Evolutionary conservation across 805 yeast species (phyloP), one percentile per base, ranked within the genome.

Genomic region (Danielia reshetovae): DNA sequence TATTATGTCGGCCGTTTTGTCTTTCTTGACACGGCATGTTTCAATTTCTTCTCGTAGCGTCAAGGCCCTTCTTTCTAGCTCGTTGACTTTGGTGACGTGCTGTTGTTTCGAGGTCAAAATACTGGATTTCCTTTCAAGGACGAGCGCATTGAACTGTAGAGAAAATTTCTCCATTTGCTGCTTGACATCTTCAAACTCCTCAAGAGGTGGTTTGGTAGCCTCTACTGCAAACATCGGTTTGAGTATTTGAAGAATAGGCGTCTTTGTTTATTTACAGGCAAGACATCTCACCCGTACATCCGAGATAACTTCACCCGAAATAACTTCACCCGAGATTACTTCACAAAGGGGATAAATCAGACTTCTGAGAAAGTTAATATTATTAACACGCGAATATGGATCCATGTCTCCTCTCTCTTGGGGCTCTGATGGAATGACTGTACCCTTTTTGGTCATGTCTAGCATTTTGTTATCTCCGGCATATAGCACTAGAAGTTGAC

Each of bases 81-180:
- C 65, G 28, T 55, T 55, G 28, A 69, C 27, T 24, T 47, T 49
- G 11, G 55, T 45, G 26, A 48, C 48, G 44, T 60, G 62, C 12
- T 51, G 55, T 36, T 67, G 69, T 31, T 59, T 63, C 7, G 59
- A 51, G 12, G 46, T 48, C 34, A 63, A 54, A 18, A 68, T 43
- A 14, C 48, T 49, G 5, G 56, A 36, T 48, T 68, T 50, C 46
- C 65, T 60, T 13, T 48, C 55, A 0, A 57, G 43, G 8, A 70
- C 48, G 24, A 53, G 57, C 12, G 45, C 40, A 41, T 68, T 68
- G 48, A 72, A 58, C 18, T 49, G 55, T 16, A 48, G 46, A n/a
- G 65, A 57, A 35, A 74, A 69, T 14, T 39, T 49, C 19, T 59
- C 64, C 60, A 74, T 60, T 31, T 63, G 61, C 17, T 34, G 33